phyloP scores from a whole-genome alignment of 1,284 basidiomycete genomes.

The Neolentinus lepideus region DNA sequence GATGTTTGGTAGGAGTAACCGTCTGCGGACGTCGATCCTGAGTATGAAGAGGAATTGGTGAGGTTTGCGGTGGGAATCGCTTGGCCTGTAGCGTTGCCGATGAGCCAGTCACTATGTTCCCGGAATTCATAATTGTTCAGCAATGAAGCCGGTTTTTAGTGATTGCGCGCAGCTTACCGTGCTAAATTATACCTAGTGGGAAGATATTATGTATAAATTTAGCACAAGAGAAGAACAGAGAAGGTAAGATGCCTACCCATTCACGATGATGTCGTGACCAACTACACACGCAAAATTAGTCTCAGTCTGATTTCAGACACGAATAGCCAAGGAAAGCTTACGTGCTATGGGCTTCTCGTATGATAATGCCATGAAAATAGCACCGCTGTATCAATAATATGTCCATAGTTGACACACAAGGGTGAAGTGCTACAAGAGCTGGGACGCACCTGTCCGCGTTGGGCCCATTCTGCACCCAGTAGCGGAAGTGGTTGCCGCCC shows the following conservation, averaged over 20 bases:
- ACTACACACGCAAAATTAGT: slow-evolving; percentile 17
- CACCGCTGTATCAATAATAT: slow-evolving; percentile 39
- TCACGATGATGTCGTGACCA: slow-evolving; percentile 45
- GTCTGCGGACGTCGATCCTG: slow-evolving; percentile 45
- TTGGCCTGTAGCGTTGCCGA: slow-evolving; percentile 69
- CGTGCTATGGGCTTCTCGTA: slow-evolving; percentile 62
- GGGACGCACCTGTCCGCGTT: slow-evolving; percentile 43
- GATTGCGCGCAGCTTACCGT: slow-evolving; percentile 23
- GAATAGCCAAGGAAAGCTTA: slow-evolving; percentile 21
- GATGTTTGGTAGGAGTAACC: slow-evolving; percentile 69
- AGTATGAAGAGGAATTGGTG: slow-evolving; percentile 52
- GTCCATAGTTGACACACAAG: slow-evolving; percentile 1
- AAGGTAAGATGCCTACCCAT: slow-evolving; percentile 37
- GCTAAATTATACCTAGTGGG: slow-evolving; percentile 46
- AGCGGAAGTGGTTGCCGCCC: slow-evolving; percentile 89
- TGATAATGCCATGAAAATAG: slow-evolving; percentile 79
- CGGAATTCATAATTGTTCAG: slow-evolving; percentile 1
- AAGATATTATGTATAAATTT: background rate
- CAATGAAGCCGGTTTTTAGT: background rate
- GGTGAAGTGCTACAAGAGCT: slow-evolving; percentile 1
- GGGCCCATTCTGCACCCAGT: slow-evolving; percentile 78
- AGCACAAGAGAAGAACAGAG: background rate
- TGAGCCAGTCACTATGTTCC: slow-evolving; percentile 61
- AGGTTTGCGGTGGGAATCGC: slow-evolving; percentile 46
- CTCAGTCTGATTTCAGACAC: slow-evolving; percentile 8